Percentiles rank a stretch among this genome's conserved stretches.
Conservation (phyloP, 164 flowering plant species). For the Macadamia tetraphylla region DNA sequence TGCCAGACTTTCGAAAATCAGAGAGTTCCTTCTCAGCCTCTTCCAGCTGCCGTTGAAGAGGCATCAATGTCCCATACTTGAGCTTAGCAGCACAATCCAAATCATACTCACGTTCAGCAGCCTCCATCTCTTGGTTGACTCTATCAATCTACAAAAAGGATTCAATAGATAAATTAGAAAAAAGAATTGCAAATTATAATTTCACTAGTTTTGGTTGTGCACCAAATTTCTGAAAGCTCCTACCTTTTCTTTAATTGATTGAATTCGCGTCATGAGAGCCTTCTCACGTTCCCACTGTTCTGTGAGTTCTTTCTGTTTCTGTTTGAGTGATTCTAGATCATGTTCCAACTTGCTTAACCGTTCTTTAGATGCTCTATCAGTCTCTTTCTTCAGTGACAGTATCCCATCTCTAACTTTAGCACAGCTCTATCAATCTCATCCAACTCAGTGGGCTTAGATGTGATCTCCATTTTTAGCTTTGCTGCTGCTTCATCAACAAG, state of each 20-base stretch:
- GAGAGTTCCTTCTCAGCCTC: slow-evolving; percentile 80
- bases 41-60: slow-evolving; percentile 77
- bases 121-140: slow-evolving; percentile 91
- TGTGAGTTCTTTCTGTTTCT: slow-evolving; percentile 70
- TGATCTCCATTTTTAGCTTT: slow-evolving; percentile 95
- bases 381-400: slow-evolving; percentile 79
- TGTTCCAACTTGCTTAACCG: slow-evolving; percentile 70
- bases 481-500: slow-evolving; percentile 99
- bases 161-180: neutral
- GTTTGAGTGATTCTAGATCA: slow-evolving; percentile 62
- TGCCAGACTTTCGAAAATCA: slow-evolving; percentile 63
- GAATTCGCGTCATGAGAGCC: slow-evolving; percentile 60
- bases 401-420: slow-evolving; percentile 83
- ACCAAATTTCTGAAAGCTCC: neutral
- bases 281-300: slow-evolving; percentile 85
- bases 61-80: slow-evolving; percentile 76
- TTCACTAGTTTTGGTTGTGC: neutral
- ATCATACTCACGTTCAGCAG: slow-evolving; percentile 92
- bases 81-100: slow-evolving; percentile 92
- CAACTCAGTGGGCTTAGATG: slow-evolving; percentile 90
- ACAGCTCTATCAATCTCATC: slow-evolving; percentile 91
- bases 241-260: slow-evolving; percentile 94
- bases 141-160: slow-evolving; percentile 62
- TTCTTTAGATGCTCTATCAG: slow-evolving; percentile 81
- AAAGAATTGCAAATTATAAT: neutral